These are phyloP conservation scores for Sordariomycetes sp. DNA, from an alignment of 2,329 filamentous ascomycete species.

Conservation along the genomic window DNA sequence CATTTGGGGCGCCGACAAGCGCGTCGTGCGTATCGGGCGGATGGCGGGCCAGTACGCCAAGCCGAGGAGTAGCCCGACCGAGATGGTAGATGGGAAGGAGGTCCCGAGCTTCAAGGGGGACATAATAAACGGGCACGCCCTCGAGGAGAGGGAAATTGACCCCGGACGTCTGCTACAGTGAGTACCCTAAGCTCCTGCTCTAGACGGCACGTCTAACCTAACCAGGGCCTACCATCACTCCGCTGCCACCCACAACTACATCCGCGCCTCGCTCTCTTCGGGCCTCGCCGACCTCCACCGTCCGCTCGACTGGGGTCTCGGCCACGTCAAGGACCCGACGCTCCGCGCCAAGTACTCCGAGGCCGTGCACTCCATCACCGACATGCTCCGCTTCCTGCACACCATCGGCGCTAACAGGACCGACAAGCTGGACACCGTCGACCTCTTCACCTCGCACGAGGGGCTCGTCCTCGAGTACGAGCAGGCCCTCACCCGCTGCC, in stretches of 20 bases:
- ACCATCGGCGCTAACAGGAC: conserved; percentile 85
- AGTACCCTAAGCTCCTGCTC: conserved; percentile 11
- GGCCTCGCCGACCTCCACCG: conserved; percentile 91
- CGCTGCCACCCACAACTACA: conserved; percentile 87
- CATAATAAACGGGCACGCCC: conserved; percentile 81
- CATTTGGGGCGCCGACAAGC: conserved; percentile 74
- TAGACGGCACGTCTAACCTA: background rate
- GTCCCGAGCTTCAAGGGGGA: conserved; percentile 90
- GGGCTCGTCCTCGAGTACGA: conserved; percentile 92
- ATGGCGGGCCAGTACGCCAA: conserved; percentile 99
- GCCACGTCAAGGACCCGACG: conserved; percentile 75
- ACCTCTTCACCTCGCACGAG: conserved; percentile 93
- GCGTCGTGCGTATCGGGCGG: conserved; percentile 85
- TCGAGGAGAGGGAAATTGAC: conserved; percentile 68
- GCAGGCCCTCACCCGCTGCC: conserved; percentile 67
- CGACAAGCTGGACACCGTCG: conserved; percentile 78
- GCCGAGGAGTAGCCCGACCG: conserved; percentile 79
- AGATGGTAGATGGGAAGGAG: conserved; percentile 67
- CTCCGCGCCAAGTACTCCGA: conserved; percentile 78
- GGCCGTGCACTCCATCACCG: conserved; percentile 78
- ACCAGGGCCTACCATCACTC: conserved; percentile 85
- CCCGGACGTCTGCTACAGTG: conserved; percentile 69
- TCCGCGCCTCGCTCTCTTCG: conserved; percentile 71
- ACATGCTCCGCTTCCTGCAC: conserved; percentile 87
- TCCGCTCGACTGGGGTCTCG: conserved; percentile 88